Base-by-base conservation (phyloP, 169 alveolate genomes). In the Plasmodium coatneyi region DNA sequence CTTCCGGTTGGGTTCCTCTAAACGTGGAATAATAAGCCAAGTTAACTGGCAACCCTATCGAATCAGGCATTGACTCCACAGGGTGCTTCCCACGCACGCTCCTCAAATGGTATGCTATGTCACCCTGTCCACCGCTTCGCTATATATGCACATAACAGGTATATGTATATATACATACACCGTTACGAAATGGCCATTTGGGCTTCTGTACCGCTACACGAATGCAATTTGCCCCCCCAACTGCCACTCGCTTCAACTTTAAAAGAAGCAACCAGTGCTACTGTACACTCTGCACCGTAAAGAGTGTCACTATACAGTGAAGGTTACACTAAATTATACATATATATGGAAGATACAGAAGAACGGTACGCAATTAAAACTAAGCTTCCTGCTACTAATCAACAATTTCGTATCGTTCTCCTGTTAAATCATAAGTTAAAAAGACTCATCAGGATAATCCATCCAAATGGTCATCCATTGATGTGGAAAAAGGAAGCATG, bases 41-140 rank as follows among this genome's bases (percentile, higher is more conserved):
- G 34, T 66, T 66, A 0, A 41, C 5, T 2, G n/a, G n/a, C 76
- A 5, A 66, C 34, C 36, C 4, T 22, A 66, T 66, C 76, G 16
- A 28, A 25, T 10, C 39, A 25, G 76, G 30, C 76, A 66, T 66
- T 66, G 19, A 25, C 76, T 7, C n/a, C 76, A 0, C 30, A 66
- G 14, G 76, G 36, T 32, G 1, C 9, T 25, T 9, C 76, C 41
- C 76, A 66, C 36, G 41, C n/a, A 49, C 60, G 22, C 60, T 49
- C 60, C 60, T 14, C 60, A 49, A 49, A 49, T 49, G n/a, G 36
- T 66, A 66, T 66, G n/a, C 16, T 66, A n/a, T 66, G 76, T 22
- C 76, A 22, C 30, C 76, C 76, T 66, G 39, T 66, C 76, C 76
- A 41, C 16, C 36, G 76, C 34, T 66, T 66, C 76, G 76, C n/a